These are phyloP conservation scores for Aspergillus clavatus DNA, from an alignment of 2,329 filamentous ascomycete genomes.

Conservation along the genomic window DNA sequence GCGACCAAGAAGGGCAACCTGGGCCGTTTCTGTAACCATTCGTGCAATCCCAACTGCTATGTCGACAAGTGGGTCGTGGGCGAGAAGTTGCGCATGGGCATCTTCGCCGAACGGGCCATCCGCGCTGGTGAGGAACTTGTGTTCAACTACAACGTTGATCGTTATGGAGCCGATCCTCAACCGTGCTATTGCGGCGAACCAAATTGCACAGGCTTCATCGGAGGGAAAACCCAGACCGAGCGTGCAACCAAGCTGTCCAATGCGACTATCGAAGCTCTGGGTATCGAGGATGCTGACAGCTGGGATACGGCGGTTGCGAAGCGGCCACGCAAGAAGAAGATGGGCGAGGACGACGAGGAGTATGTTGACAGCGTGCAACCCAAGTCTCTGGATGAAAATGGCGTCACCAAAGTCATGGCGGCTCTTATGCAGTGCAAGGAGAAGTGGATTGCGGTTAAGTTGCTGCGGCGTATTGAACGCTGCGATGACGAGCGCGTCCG, in stretches of 20 bases:
- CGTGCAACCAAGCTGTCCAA: conserved; percentile 86
- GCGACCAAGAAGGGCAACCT: conserved; percentile 95
- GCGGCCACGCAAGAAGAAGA: conserved; percentile 89
- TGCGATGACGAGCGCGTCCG: conserved; percentile 83
- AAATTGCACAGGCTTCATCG: conserved; percentile 94
- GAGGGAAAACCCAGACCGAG: conserved; percentile 95
- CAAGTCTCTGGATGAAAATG: conserved; percentile 71
- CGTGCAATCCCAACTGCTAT: conserved; percentile 97
- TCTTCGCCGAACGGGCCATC: conserved; percentile 84
- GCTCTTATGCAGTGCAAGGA: conserved; percentile 96
- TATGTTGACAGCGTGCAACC: conserved; percentile 87
- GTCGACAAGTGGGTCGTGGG: conserved; percentile 99
- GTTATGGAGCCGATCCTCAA: conserved; percentile 93
- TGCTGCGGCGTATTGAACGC: conserved; percentile 80
- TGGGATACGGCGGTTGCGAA: conserved; percentile 90
- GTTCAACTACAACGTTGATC: conserved; percentile 99
- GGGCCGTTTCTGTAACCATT: conserved; percentile 97
- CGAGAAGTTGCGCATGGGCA: conserved; percentile 96
- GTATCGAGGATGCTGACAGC: conserved; percentile 85
- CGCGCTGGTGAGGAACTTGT: conserved; percentile 89
- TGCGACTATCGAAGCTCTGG: conserved; percentile 87
- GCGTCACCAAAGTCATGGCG: conserved; percentile 91
- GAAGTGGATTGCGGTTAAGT: conserved; percentile 97
- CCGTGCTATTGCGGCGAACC: conserved; percentile 93
- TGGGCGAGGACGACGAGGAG: conserved; percentile 85